Evolutionary conservation across 106 monocot genomes (phyloP).

Genomic region (Acorus gramineus): DNA sequence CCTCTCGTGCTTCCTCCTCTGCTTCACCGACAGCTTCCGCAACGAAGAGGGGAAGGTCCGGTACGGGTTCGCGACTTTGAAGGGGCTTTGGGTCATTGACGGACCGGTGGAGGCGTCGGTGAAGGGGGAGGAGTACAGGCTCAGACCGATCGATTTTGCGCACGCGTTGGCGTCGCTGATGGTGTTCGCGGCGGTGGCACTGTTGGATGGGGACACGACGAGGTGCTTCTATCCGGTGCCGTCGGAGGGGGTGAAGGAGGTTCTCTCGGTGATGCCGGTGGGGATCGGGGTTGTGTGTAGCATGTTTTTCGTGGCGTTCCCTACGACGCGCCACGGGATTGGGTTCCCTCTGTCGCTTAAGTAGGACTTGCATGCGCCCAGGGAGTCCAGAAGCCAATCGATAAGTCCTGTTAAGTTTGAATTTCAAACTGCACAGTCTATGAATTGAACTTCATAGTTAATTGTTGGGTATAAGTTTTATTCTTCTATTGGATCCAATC

Average conservation of each 20-base stretch:
- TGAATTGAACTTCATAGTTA: no score
- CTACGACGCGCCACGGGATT: slow-evolving; percentile 50
- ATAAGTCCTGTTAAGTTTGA: no score
- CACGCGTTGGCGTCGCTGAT: slow-evolving; percentile 36
- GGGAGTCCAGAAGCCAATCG: no score
- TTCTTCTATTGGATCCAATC: no score
- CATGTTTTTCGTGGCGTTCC: slow-evolving; percentile 37
- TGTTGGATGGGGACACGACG: slow-evolving; percentile 34
- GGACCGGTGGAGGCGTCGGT: background rate
- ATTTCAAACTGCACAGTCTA: no score
- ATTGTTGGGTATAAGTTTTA: no score
- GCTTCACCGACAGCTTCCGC: no score
- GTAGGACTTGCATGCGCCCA: slow-evolving; percentile 8
- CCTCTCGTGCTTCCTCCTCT: no score
- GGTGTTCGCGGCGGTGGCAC: slow-evolving; percentile 44
- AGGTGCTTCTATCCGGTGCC: slow-evolving; percentile 35
- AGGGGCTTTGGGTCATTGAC: no score
- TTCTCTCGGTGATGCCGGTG: slow-evolving; percentile 39
- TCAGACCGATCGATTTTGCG: slow-evolving; percentile 27
- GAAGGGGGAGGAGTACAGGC: background rate
- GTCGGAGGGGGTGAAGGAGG: slow-evolving; percentile 21
- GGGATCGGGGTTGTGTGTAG: slow-evolving; percentile 37
- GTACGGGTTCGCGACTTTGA: no score
- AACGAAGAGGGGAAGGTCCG: no score
- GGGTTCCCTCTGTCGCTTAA: slow-evolving; percentile 40